phyloP scores from a whole-genome alignment of 202 grass and related monocot genomes.

The Dendrocalamus latiflorus region DNA sequence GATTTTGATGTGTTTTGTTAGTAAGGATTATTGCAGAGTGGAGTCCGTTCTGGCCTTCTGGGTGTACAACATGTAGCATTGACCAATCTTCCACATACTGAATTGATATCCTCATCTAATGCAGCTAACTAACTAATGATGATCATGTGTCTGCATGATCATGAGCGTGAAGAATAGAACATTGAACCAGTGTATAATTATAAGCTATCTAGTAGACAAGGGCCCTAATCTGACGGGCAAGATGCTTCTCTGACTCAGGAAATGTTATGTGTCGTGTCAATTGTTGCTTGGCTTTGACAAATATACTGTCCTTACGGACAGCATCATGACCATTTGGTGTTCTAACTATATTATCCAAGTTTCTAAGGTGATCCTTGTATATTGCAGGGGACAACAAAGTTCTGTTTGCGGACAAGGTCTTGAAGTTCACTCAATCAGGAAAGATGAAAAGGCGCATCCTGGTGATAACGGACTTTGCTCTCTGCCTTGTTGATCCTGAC shows the following conservation, averaged over 20 bases:
- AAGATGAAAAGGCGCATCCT: conserved; percentile 87
- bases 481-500: conserved; percentile 90
- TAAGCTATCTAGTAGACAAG: not conserved
- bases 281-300: not conserved
- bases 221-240: not conserved
- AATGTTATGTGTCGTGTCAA: not conserved
- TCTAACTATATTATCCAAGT: not conserved
- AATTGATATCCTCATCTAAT: not conserved
- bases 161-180: not conserved
- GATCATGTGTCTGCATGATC: too few relatives aligned
- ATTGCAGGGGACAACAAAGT: conserved; percentile 81
- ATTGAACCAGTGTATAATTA: not conserved
- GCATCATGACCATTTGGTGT: not conserved
- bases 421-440: conserved; percentile 79
- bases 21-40: not conserved
- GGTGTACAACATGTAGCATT: not conserved
- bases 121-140: not conserved
- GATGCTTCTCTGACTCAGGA: not conserved
- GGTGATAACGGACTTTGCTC: conserved; percentile 81
- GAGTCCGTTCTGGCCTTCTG: not conserved
- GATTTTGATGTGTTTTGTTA: conserved; percentile 7
- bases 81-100: not conserved
- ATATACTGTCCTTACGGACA: not conserved
- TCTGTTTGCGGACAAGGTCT: conserved; percentile 82
- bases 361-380: not conserved